Evolutionary conservation across 768 basidiomycete genomes (phyloP), one percentile per base, ranked within the genome.

Genomic region (Boletus reticulatus): DNA sequence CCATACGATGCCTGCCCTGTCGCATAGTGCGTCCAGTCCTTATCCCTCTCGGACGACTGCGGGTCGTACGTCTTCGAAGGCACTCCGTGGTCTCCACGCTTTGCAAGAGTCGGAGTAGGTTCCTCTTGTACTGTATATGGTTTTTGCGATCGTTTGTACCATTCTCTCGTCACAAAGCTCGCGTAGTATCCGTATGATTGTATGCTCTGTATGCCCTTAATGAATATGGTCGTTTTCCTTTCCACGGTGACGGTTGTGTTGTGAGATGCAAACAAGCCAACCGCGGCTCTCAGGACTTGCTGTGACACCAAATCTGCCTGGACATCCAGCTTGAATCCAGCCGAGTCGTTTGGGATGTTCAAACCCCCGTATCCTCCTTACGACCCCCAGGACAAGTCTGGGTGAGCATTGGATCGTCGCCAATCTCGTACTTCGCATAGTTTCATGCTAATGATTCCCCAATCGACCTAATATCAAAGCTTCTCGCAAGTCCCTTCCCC

Each of bases 371-470:
- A 80, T 63, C 79, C 82, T 3, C 86, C 90, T 0, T 89, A 87
- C 63, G 88, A 92, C 70, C 89, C 89, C 9, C 81, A 78, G 2
- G 90, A 92, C 68, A 84, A 73, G 68, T 62, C 74, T 27, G 76
- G 87, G 89, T 88, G 65, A 62, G 78, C 62, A 11, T 39, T 14
- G 39, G 12, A 29, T 29, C 29, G 8, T 29, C 8, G 8, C 29
- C 29, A 29, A 8, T 29, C 9, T 29, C 29, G 29, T 9, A 29
- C 27, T 29, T 29, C 39, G 8, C 16, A 16, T 13, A 22, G 2
- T 13, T 1, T 4, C 24, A 6, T 50, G 20, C 48, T 62, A 37
- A 50, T 57, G 41, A 7, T n/a, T 32, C 13, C 11, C n/a, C 19
- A 11, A 55, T 43, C 36, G 31, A 52, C 51, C 27, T 46, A 43